Evolutionary conservation across 768 basidiomycete species (phyloP).

Genomic region (Phylloporus sp.): DNA sequence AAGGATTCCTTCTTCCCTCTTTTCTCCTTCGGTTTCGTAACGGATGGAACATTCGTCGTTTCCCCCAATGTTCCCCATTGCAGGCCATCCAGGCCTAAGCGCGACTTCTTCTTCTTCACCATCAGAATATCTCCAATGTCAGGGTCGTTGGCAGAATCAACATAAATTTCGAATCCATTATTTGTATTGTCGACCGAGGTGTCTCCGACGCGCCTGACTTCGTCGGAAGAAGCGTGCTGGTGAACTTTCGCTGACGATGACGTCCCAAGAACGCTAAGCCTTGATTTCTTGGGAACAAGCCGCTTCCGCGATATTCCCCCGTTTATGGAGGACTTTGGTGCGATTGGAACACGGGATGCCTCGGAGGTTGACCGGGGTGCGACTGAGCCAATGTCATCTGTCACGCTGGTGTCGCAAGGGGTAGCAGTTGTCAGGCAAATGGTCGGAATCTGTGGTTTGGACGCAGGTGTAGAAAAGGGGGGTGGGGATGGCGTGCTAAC

Average conservation of each 20-base stretch:
- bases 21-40: conserved; percentile 31
- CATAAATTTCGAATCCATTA: conserved; percentile 67
- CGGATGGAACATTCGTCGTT: conserved; percentile 51
- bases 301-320: conserved; percentile 36
- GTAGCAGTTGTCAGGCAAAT: conserved; percentile 70
- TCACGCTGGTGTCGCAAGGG: conserved; percentile 47
- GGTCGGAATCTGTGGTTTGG: conserved; percentile 45
- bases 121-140: conserved; percentile 68
- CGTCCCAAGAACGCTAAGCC: conserved; percentile 45
- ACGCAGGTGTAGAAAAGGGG: conserved; percentile 23
- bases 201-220: conserved; percentile 46
- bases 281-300: conserved; percentile 73
- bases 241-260: conserved; percentile 27
- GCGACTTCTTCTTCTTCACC: conserved; percentile 74
- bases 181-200: conserved; percentile 22
- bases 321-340: conserved; percentile 24
- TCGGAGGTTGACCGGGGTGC: conserved; percentile 20
- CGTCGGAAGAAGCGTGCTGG: conserved; percentile 56
- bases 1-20: conserved; percentile 32
- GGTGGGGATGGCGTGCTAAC: conserved; percentile 26
- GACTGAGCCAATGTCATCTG: conserved; percentile 26
- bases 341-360: conserved; percentile 17
- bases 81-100: conserved; percentile 54
- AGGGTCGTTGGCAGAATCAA: conserved; percentile 61
- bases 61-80: conserved; percentile 57